A percentile compares a stretch with the other conserved stretches of the same genome.
Conservation (phyloP, 208 protist species). For the Phytomonas sp. region DNA sequence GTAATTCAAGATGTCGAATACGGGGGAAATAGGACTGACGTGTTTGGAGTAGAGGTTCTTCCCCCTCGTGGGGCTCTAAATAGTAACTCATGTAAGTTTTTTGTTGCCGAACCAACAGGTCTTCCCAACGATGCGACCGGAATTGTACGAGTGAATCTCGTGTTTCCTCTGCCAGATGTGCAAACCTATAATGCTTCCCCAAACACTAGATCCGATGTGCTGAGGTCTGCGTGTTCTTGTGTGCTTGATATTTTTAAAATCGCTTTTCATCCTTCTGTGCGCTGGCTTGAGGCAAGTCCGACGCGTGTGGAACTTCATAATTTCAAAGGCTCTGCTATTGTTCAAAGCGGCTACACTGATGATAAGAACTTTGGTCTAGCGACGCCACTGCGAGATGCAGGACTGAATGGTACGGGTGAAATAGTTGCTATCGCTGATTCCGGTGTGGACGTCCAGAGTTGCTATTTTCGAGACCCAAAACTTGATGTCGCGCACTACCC, state of each 20-base stretch:
- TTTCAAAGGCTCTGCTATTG: slow-evolving; percentile 18
- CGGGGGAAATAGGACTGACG: not conserved
- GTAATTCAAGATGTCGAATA: not conserved
- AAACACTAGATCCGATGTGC: not conserved
- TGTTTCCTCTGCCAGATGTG: not conserved
- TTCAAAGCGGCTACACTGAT: slow-evolving; percentile 25
- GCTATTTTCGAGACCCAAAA: slow-evolving; percentile 73
- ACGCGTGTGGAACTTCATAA: slow-evolving; percentile 29
- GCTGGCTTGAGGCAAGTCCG: slow-evolving; percentile 53
- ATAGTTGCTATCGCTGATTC: slow-evolving; percentile 83
- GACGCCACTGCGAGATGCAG: slow-evolving; percentile 46
- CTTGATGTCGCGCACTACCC: slow-evolving; percentile 59
- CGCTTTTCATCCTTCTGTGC: slow-evolving; percentile 45
- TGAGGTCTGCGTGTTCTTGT: not conserved
- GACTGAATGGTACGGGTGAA: slow-evolving; percentile 68
- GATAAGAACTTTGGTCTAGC: not conserved
- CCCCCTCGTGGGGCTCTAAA: not conserved
- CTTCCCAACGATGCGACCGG: not conserved
- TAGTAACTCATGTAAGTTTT: not conserved
- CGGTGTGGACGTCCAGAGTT: slow-evolving; percentile 76
- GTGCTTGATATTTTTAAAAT: slow-evolving; percentile 10
- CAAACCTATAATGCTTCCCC: not conserved
- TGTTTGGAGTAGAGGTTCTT: not conserved
- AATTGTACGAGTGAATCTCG: not conserved
- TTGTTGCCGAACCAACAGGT: not conserved